Base-by-base conservation (phyloP, 2,329 filamentous ascomycete genomes). In the Pseudogymnoascus sp. region DNA sequence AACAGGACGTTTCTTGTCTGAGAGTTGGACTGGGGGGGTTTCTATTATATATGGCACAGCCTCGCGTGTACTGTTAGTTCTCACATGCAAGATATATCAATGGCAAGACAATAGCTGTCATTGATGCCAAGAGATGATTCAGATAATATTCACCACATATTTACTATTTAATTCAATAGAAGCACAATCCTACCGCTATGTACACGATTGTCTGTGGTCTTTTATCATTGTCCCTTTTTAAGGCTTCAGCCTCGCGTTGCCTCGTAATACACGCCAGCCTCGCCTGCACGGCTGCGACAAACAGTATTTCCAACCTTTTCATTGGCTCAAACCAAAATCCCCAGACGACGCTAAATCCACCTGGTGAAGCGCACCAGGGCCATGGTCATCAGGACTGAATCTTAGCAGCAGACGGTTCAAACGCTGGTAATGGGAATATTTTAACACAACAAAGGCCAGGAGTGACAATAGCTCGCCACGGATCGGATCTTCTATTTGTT, bases 311-410 rank as follows among this genome's bases (percentile, higher is more conserved):
- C 10, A 3, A 21, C 16, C 50, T 16, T 34, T 12, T 56, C 28
- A 56, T 56, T 56, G 50, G 50, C 16, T 7, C 6, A 56, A 16
- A 56, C 16, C 28, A 34, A 34, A 34, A 56, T 56, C 28, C 50
- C 28, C 50, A 34, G 28, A 56, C 50, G n/a, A 56, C 50, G 50
- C 50, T 56, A 56, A 56, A 56, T 56, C 5, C 28, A 16, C 28
- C 50, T 34, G 50, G 28, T 56, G 16, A 34, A 56, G 50, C 50
- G 50, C 50, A 56, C 50, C 50, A 56, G 50, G 50, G 50, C 50
- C 50, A 34, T 56, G 50, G 50, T 56, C 50, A 34, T 56, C 50
- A 56, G 50, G 50, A 34, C 50, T 56, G 50, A 56, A 56, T 56
- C 50, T 56, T 53, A 34, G 50, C 50, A 56, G 10, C n/a, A 56